Conservation (phyloP, 306 rosid species). For the Vigna radiata region DNA sequence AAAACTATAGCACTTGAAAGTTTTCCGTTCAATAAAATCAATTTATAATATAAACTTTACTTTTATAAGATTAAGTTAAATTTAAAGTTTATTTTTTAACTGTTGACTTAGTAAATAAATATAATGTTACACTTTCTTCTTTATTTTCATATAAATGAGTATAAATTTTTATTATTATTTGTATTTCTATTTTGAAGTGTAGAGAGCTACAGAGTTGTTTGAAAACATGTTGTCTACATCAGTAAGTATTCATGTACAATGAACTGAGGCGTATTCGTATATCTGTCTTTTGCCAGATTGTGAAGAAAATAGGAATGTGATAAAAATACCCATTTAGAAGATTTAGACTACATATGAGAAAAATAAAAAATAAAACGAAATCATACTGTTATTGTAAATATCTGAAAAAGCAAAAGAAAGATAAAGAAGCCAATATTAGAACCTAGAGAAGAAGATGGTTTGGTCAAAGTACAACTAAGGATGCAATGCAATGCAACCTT, state of each 20-base stretch:
- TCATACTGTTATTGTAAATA: slow-evolving; percentile 44
- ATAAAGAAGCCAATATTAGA: slow-evolving; percentile 50
- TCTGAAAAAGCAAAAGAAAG: slow-evolving; percentile 62
- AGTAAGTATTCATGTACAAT: slow-evolving; percentile 36
- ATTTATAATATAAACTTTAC: too few species aligned
- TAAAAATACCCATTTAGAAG: background rate
- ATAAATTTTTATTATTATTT: background rate
- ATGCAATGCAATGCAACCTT: slow-evolving; percentile 56
- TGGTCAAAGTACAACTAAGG: slow-evolving; percentile 62
- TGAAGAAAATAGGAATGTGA: slow-evolving; percentile 49
- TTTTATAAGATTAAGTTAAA: too few species aligned
- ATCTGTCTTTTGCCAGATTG: slow-evolving; percentile 42
- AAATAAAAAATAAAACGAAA: background rate
- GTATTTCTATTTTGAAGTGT: background rate
- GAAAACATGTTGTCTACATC: slow-evolving; percentile 35
- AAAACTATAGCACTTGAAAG: too few species aligned
- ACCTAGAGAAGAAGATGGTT: slow-evolving; percentile 47
- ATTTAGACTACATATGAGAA: background rate
- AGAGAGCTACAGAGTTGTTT: background rate
- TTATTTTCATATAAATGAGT: background rate
- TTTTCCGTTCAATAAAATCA: too few species aligned
- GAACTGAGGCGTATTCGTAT: slow-evolving; percentile 39
- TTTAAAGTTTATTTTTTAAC: too few species aligned
- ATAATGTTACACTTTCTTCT: background rate
- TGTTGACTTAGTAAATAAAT: background rate